Percentiles rank a stretch among this genome's conserved stretches.
Conservation (phyloP, 2,329 filamentous ascomycete species). For the Didymella arachidicola region DNA sequence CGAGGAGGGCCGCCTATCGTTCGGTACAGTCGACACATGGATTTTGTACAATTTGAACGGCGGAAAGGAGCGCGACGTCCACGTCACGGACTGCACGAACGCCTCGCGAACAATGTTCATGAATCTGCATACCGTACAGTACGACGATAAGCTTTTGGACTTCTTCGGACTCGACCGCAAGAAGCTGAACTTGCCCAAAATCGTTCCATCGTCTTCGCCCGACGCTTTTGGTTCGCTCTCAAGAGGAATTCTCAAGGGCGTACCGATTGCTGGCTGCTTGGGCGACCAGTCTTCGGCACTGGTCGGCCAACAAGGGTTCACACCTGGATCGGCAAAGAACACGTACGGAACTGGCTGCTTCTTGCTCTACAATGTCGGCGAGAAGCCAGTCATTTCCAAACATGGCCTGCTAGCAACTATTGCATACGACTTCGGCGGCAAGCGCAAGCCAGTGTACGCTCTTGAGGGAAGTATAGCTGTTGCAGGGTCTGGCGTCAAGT, state of each 20-base stretch:
- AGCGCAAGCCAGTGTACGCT: slow-evolving; percentile 74
- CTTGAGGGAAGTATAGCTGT: slow-evolving; percentile 86
- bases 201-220: slow-evolving; percentile 79
- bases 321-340: slow-evolving; percentile 84
- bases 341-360: slow-evolving; percentile 93
- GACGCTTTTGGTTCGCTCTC: slow-evolving; percentile 74
- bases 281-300: slow-evolving; percentile 88
- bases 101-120: slow-evolving; percentile 95
- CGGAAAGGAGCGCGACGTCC: slow-evolving; percentile 69
- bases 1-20: slow-evolving; percentile 76
- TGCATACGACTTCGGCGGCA: slow-evolving; percentile 80
- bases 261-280: slow-evolving; percentile 81
- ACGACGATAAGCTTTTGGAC: slow-evolving; percentile 76
- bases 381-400: slow-evolving; percentile 83
- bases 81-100: slow-evolving; percentile 87
- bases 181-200: slow-evolving; percentile 80
- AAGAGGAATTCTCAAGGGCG: slow-evolving; percentile 71
- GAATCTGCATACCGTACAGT: slow-evolving; percentile 71
- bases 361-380: slow-evolving; percentile 86
- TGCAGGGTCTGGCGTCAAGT: slow-evolving; percentile 80
- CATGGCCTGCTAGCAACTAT: slow-evolving; percentile 86
- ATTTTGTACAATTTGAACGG: slow-evolving; percentile 85
- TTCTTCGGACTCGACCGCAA: slow-evolving; percentile 80
- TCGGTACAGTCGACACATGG: slow-evolving; percentile 91
- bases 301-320: slow-evolving; percentile 85